Conservation (phyloP, 1,139 yeast genomes). For the Pichia sp. region DNA sequence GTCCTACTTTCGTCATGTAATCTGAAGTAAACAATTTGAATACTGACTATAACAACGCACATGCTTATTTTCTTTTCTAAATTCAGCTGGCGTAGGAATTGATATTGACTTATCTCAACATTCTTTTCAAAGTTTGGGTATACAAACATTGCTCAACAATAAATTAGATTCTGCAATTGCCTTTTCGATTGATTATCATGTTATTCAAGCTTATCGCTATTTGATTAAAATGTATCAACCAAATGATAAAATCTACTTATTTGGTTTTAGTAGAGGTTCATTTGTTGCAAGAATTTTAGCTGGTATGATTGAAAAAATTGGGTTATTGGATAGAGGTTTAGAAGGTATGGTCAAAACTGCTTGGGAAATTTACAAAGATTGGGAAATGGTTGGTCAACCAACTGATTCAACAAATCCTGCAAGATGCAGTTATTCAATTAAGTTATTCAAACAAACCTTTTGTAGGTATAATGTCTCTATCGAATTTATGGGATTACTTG, state of each 20-base stretch:
- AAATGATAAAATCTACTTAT: conserved; percentile 47
- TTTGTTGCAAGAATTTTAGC: conserved; percentile 56
- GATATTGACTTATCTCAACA: conserved; percentile 38
- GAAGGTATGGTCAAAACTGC: conserved; percentile 52
- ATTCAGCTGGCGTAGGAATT: conserved; percentile 51
- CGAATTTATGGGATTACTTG: conserved; percentile 60
- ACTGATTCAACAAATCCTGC: conserved; percentile 23
- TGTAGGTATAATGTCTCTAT: conserved; percentile 39
- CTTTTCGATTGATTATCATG: conserved; percentile 46
- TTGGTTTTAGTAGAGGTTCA: conserved; percentile 63
- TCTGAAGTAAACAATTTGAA: neutral
- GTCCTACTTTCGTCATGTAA: conserved; percentile 3
- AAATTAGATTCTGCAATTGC: conserved; percentile 49
- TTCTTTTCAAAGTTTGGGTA: conserved; percentile 1
- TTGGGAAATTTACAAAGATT: conserved; percentile 52
- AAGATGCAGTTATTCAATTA: conserved; percentile 26
- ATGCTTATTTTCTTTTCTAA: neutral
- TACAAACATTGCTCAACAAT: neutral
- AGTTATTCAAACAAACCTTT: conserved; percentile 49
- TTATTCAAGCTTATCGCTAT: conserved; percentile 49
- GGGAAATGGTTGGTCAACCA: conserved; percentile 61
- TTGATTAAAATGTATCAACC: conserved; percentile 40
- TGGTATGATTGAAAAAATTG: conserved; percentile 59
- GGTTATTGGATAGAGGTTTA: conserved; percentile 46
- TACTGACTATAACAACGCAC: neutral